Base-by-base conservation (phyloP, 345 rosid species). In the Aethionema arabicum region DNA sequence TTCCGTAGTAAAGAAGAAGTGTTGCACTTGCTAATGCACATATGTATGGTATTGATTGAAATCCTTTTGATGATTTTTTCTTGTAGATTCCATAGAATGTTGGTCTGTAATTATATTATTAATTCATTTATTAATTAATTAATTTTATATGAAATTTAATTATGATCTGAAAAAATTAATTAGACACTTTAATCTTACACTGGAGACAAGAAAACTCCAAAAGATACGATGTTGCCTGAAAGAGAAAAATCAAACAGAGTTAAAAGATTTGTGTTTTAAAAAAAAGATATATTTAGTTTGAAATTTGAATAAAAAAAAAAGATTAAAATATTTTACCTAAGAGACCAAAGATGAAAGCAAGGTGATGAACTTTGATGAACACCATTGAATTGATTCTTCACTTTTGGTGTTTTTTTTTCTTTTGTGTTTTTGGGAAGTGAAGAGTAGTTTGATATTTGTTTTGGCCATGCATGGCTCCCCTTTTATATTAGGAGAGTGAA, bases 121-220 rank as follows among this genome's bases (percentile, higher is more conserved):
- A 2, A 36, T 45, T 40, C 10, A 13, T 29, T 56, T 5, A 56
- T 10, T 52, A 36, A 2, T 21, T 44, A 29, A 10, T 54, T 8
- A 30, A 5, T 27, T 31, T 10, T 5, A 47, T 29, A 54, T 5
- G 3, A 32, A n/a, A 0, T 5, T 6, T 30, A 12, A 4, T 3
- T 12, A 27, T 4, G 10, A 15, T 8, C 38, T 43, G 5, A 33
- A 0, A 4, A 45, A 14, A 29, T 47, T 37, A 45, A 60, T 6
- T 6, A 51, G 54, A 43, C 6, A 37, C 21, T 56, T 63, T 11
- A 49, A 3, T 49, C 91, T 84, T 80, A 91, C 95, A 86, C 52
- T 21, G 98, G 98, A 4, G 98, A 76, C 79, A 91, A 77, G 79
- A 79, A 84, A 56, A 84, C 85, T 65, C 86, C 32, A 61, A 81